These are phyloP conservation scores for Zygnema circumcarinatum DNA, from an alignment of 139 green algal genomes.

Conservation along the genomic window DNA sequence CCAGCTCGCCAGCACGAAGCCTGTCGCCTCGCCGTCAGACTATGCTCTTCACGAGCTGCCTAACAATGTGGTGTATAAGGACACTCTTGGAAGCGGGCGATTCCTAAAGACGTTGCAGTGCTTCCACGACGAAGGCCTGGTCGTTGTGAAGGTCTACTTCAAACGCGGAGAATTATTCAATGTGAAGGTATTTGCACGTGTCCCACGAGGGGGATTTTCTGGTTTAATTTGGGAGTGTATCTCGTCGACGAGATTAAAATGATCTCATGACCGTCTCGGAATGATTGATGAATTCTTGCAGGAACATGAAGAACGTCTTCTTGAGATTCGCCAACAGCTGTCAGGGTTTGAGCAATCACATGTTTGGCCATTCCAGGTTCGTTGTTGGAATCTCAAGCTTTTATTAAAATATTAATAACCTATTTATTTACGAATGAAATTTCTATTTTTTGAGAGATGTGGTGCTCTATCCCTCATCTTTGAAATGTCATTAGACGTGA, in stretches of 20 bases:
- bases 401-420: no score
- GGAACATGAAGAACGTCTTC: slow-evolving; percentile 77
- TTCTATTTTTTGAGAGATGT: no score
- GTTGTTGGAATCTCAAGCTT: no score
- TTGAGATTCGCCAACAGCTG: slow-evolving; percentile 62
- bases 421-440: no score
- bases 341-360: slow-evolving; percentile 36
- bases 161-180: slow-evolving; percentile 72
- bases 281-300: no score
- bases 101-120: slow-evolving; percentile 58
- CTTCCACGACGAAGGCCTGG: slow-evolving; percentile 75
- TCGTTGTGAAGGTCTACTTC: slow-evolving; percentile 93
- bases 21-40: slow-evolving; percentile 55
- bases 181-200: slow-evolving; percentile 2
- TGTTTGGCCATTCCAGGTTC: slow-evolving; percentile 61
- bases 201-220: neutral
- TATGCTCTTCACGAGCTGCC: slow-evolving; percentile 59
- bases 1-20: slow-evolving; percentile 58
- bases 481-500: no score
- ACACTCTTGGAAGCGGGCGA: slow-evolving; percentile 39
- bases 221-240: neutral
- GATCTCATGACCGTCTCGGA: no score
- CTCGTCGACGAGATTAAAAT: neutral
- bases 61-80: slow-evolving; percentile 52
- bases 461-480: no score